phyloP scores from a whole-genome alignment of 805 yeast species.

The Saturnispora dispora region DNA sequence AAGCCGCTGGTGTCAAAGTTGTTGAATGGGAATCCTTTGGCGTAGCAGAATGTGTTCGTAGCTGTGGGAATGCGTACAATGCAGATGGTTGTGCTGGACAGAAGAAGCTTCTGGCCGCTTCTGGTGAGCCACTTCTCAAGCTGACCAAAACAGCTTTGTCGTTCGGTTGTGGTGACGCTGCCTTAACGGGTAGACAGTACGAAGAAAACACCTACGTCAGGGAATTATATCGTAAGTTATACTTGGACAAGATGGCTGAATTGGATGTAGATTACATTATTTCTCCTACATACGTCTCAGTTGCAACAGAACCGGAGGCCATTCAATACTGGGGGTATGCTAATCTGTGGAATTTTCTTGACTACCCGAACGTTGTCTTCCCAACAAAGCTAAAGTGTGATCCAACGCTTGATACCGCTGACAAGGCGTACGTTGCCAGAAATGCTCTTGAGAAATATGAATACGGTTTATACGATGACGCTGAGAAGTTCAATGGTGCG shows the following conservation, averaged over 20 bases:
- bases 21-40: constrained; percentile 43
- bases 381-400: constrained; percentile 51
- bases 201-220: constrained; percentile 39
- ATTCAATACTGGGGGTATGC: constrained; percentile 68
- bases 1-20: constrained; percentile 45
- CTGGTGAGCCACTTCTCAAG: constrained; percentile 59
- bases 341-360: constrained; percentile 55
- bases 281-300: constrained; percentile 54
- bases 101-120: constrained; percentile 34
- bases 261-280: constrained; percentile 51
- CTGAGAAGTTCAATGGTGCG: constrained; percentile 33
- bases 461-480: constrained; percentile 25
- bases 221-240: constrained; percentile 44
- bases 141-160: constrained; percentile 44
- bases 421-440: constrained; percentile 30
- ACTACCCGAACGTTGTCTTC: constrained; percentile 52
- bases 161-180: constrained; percentile 47
- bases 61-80: constrained; percentile 43
- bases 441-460: constrained; percentile 32
- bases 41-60: constrained; percentile 45
- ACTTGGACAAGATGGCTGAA: constrained; percentile 37
- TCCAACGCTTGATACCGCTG: constrained; percentile 36
- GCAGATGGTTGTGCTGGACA: constrained; percentile 54
- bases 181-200: constrained; percentile 37
- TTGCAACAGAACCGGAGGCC: constrained; percentile 54